A percentile compares a stretch with the other conserved stretches of the same genome.
These are phyloP conservation scores for Hortiboletus flavorubellus DNA, from an alignment of 768 basidiomycete species.

Conservation along the genomic window DNA sequence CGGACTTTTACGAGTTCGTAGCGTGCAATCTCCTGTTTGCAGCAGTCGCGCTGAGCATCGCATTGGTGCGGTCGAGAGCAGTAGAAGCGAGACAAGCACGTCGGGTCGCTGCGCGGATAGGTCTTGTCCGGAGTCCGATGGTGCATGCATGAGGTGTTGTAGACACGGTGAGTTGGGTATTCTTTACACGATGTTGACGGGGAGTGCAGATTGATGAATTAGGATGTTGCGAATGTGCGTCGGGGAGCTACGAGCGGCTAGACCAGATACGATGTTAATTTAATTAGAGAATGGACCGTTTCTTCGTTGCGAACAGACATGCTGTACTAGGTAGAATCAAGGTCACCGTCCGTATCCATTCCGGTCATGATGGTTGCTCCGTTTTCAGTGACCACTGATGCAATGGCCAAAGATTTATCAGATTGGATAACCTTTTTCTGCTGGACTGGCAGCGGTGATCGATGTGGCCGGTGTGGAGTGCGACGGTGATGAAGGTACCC, in stretches of 20 bases:
- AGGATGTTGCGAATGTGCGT: conserved; percentile 3
- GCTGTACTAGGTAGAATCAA: background rate
- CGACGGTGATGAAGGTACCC: conserved; percentile 13
- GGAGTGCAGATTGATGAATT: background rate
- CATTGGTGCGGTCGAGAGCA: conserved; percentile 66
- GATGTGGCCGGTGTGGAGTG: background rate
- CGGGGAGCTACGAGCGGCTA: background rate
- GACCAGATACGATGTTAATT: background rate
- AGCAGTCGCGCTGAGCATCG: conserved; percentile 56
- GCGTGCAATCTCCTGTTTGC: conserved; percentile 79
- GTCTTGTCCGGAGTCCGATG: conserved; percentile 46
- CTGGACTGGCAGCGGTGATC: background rate
- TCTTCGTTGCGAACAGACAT: background rate
- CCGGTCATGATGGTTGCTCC: too few species aligned
- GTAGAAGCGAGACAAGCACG: conserved; percentile 73
- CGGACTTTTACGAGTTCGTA: conserved; percentile 89
- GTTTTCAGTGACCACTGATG: too few species aligned
- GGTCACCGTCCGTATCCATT: background rate
- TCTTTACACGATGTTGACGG: background rate
- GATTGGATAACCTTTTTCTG: too few species aligned
- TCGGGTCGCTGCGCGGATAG: conserved; percentile 83
- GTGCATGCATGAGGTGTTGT: background rate
- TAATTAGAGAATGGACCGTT: background rate
- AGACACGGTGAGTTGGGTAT: conserved; percentile 2
- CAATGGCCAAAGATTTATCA: too few species aligned